These are phyloP conservation scores for Microcera coccophila DNA, from an alignment of 2,329 filamentous ascomycete genomes.

Conservation along the genomic window DNA sequence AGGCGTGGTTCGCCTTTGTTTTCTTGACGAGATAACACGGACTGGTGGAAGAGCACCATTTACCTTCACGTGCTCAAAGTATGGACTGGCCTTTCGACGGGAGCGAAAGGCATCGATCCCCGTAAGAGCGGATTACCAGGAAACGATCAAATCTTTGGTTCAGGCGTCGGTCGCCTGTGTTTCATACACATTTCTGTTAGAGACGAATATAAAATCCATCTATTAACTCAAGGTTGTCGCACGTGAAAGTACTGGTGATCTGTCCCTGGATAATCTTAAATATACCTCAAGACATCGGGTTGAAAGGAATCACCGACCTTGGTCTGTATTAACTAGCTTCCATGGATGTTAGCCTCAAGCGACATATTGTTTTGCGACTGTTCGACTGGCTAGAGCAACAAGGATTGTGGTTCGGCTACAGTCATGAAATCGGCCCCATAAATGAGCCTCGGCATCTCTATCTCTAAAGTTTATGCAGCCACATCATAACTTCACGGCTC, in stretches of 20 bases:
- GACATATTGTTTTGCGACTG: too few species aligned
- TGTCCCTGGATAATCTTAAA: too few species aligned
- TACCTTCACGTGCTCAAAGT: slow-evolving; percentile 20
- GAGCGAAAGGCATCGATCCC: slow-evolving; percentile 25
- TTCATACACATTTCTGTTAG: slow-evolving; percentile 19
- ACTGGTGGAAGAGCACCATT: slow-evolving; percentile 16
- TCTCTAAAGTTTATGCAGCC: slow-evolving; percentile 4
- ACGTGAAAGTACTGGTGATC: too few species aligned
- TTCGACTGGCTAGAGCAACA: too few species aligned
- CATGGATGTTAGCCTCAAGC: too few species aligned
- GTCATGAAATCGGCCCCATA: too few species aligned
- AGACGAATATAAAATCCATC: too few species aligned
- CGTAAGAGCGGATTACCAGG: slow-evolving; percentile 21
- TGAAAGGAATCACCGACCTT: too few species aligned
- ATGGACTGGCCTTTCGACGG: slow-evolving; percentile 24
- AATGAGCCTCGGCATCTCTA: slow-evolving; percentile 26
- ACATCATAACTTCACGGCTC: slow-evolving; percentile 3
- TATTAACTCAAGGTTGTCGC: too few species aligned
- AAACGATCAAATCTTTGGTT: slow-evolving; percentile 29
- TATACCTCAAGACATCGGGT: too few species aligned
- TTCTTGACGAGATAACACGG: slow-evolving; percentile 20
- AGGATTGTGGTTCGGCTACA: too few species aligned
- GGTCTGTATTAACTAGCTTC: too few species aligned
- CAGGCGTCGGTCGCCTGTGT: slow-evolving; percentile 23
- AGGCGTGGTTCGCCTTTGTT: slow-evolving; percentile 9